Evolutionary conservation across 2,329 filamentous ascomycete genomes (phyloP).

Genomic region (Dactylellina cionopaga): DNA sequence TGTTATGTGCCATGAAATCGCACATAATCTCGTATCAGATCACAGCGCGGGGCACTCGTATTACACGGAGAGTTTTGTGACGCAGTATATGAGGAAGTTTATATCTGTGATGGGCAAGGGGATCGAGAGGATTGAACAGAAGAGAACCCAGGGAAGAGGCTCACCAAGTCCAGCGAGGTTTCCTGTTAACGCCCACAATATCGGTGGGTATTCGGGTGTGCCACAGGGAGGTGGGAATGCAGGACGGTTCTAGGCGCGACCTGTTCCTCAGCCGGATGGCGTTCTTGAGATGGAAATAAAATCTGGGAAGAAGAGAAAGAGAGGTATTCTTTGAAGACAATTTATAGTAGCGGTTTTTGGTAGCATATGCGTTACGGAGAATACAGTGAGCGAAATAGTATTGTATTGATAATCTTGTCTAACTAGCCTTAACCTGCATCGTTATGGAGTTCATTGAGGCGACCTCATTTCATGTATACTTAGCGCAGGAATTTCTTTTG

Average conservation of each 20-base stretch:
- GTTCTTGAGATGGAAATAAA: background rate
- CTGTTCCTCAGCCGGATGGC: background rate
- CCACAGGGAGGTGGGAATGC: background rate
- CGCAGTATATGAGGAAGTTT: slow-evolving; percentile 43
- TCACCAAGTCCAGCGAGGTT: slow-evolving; percentile 1
- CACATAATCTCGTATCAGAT: slow-evolving; percentile 83
- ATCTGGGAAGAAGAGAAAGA: slow-evolving; percentile 10
- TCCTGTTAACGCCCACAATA: slow-evolving; percentile 34
- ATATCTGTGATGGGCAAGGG: slow-evolving; percentile 24
- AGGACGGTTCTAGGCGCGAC: slow-evolving; percentile 49
- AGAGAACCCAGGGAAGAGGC: background rate
- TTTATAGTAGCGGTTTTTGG: background rate
- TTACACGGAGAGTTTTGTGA: slow-evolving; percentile 51
- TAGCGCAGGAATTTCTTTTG: slow-evolving; percentile 28
- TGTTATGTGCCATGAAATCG: slow-evolving; percentile 92
- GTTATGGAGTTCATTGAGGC: slow-evolving; percentile 35
- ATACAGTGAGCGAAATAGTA: slow-evolving; percentile 3
- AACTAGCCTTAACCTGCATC: slow-evolving; percentile 31
- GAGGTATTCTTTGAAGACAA: background rate
- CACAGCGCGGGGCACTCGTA: slow-evolving; percentile 51
- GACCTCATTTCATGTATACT: slow-evolving; percentile 38
- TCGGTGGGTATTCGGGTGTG: background rate
- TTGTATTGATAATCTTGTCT: background rate
- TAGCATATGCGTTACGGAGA: background rate
- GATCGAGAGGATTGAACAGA: background rate